Evolutionary conservation across 2,329 filamentous ascomycete genomes (phyloP).

Genomic region (Coniochaeta sp.): DNA sequence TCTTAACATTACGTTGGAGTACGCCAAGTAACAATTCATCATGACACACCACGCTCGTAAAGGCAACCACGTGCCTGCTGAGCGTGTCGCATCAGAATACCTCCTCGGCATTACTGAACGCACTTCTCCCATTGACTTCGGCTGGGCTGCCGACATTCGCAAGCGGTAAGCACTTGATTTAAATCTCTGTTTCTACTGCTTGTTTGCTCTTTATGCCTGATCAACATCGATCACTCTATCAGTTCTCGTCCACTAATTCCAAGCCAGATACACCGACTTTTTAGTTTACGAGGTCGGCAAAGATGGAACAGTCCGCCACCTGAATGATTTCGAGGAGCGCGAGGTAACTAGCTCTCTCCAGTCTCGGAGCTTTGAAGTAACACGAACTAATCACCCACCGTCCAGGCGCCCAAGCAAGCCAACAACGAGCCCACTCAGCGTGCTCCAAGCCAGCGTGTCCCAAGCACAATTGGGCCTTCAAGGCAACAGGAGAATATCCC

Average conservation of each 20-base stretch:
- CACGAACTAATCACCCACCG: background rate
- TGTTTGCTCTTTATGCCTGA: background rate
- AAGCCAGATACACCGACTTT: slow-evolving; percentile 74
- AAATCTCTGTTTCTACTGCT: background rate
- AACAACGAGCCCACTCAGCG: background rate
- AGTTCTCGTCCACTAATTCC: slow-evolving; percentile 3
- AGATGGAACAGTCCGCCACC: slow-evolving; percentile 67
- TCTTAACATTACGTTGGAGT: background rate
- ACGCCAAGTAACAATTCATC: slow-evolving; percentile 2
- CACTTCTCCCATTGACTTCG: slow-evolving; percentile 28
- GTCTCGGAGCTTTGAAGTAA: background rate
- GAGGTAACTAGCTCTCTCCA: background rate
- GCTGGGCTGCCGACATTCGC: slow-evolving; percentile 34
- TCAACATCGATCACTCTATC: background rate
- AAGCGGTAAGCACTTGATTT: slow-evolving; percentile 26
- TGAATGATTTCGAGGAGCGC: slow-evolving; percentile 31
- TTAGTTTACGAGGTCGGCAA: slow-evolving; percentile 82
- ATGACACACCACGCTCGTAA: slow-evolving; percentile 16
- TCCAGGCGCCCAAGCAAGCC: background rate
- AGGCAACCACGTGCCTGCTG: slow-evolving; percentile 17
- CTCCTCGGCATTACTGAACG: slow-evolving; percentile 33
- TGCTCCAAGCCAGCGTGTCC: background rate
- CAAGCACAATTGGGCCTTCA: background rate
- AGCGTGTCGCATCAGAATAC: slow-evolving; percentile 22
- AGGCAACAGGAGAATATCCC: slow-evolving; percentile 7